A percentile compares a stretch with the other conserved stretches of the same genome.
Evolutionary conservation across 805 yeast species (phyloP).

Genomic region (Teunomyces funiuensis): DNA sequence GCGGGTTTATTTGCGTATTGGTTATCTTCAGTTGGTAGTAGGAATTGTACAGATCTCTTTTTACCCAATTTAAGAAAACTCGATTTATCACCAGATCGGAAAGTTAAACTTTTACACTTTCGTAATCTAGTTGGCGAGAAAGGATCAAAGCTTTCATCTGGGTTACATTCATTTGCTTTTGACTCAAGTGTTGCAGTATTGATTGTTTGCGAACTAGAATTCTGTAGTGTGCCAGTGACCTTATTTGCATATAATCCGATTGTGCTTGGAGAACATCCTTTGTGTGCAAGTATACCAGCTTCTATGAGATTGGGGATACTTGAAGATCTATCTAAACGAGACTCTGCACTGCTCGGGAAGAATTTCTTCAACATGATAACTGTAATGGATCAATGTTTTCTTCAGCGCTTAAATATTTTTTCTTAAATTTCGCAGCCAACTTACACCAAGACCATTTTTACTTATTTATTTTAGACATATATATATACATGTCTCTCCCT

Average conservation of each 20-base stretch:
- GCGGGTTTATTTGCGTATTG: neutral
- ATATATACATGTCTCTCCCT: neutral
- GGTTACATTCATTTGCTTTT: constrained; percentile 1
- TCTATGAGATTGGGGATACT: constrained; percentile 1
- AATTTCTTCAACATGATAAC: neutral
- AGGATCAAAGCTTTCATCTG: constrained; percentile 14
- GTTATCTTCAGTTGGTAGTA: neutral
- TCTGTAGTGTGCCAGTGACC: neutral
- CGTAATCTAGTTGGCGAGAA: constrained; percentile 11
- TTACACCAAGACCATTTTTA: neutral
- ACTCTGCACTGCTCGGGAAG: neutral
- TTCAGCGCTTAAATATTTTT: neutral
- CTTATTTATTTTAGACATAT: neutral
- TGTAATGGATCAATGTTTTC: neutral
- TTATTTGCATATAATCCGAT: neutral
- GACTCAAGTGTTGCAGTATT: neutral
- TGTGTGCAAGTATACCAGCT: neutral
- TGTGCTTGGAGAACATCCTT: neutral
- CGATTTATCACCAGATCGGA: neutral
- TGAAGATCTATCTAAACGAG: neutral
- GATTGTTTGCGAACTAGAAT: neutral
- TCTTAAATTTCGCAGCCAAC: constrained; percentile 1
- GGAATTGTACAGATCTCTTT: constrained; percentile 9
- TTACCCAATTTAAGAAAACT: neutral
- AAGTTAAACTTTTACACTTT: constrained; percentile 11